A percentile compares a stretch with the other conserved stretches of the same genome.
Conservation (phyloP, 2,329 filamentous ascomycete genomes). For the Aspergillus sp. region DNA sequence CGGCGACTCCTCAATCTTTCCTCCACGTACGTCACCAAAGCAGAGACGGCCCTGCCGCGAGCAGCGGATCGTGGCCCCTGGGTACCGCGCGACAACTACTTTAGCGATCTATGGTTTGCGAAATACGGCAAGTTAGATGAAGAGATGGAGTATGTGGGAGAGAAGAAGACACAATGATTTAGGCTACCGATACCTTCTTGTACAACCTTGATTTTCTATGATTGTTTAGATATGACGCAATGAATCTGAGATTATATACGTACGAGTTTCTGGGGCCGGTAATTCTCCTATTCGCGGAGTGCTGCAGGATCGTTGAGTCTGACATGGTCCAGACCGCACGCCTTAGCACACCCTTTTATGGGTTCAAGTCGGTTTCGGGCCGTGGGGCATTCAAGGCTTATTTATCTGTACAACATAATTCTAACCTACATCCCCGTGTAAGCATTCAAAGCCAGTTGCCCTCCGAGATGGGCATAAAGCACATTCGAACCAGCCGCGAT, state of each 20-base stretch:
- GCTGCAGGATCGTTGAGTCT: too few relatives aligned
- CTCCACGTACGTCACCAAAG: slow-evolving; percentile 43
- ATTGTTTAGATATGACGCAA: not conserved
- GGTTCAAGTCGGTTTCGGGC: not conserved
- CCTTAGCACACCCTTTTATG: not conserved
- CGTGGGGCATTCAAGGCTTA: not conserved
- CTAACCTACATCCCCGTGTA: slow-evolving; percentile 6
- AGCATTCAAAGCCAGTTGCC: slow-evolving; percentile 11
- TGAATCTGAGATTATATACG: not conserved
- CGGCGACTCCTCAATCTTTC: slow-evolving; percentile 37
- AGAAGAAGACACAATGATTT: slow-evolving; percentile 14
- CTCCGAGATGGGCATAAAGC: slow-evolving; percentile 9
- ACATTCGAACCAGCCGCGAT: slow-evolving; percentile 6
- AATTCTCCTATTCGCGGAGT: not conserved
- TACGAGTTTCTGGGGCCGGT: not conserved
- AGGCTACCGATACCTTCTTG: not conserved
- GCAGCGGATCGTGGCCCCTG: slow-evolving; percentile 42
- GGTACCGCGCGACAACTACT: slow-evolving; percentile 40
- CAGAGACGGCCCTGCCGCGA: slow-evolving; percentile 35
- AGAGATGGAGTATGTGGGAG: slow-evolving; percentile 29
- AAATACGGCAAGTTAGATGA: slow-evolving; percentile 36
- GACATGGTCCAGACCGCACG: not conserved
- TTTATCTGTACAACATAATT: not conserved
- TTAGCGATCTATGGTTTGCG: slow-evolving; percentile 40
- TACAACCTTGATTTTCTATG: not conserved